phyloP scores from a whole-genome alignment of 208 protist genomes.

The Naegleria fowleri region DNA sequence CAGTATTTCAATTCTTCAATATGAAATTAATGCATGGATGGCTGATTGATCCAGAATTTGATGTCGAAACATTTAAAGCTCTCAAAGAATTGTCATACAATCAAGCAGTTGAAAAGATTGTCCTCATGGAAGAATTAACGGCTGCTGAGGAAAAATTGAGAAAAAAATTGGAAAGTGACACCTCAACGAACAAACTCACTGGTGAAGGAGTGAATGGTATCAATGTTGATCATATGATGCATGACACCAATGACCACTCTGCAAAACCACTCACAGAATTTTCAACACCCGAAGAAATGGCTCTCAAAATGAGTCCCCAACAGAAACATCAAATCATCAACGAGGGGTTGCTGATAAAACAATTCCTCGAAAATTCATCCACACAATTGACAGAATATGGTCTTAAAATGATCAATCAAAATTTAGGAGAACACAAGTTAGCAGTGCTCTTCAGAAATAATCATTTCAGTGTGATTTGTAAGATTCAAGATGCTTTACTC shows the following conservation, averaged over 20 bases:
- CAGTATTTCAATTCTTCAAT: neutral
- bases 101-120: constrained; percentile 19
- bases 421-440: neutral
- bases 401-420: neutral
- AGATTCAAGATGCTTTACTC: neutral
- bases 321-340: neutral
- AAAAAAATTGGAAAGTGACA: neutral
- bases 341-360: neutral
- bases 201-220: neutral
- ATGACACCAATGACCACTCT: neutral
- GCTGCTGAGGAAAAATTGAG: neutral
- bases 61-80: neutral
- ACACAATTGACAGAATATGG: constrained; percentile 25
- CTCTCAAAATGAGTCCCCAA: neutral
- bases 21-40: constrained; percentile 19
- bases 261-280: neutral
- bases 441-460: constrained; percentile 27
- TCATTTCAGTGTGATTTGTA: constrained; percentile 22
- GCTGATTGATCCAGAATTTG: constrained; percentile 11
- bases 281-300: neutral
- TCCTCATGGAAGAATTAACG: constrained; percentile 4
- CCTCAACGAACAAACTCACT: neutral
- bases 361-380: neutral
- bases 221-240: neutral
- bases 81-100: neutral